Conservation (phyloP, 2,329 filamentous ascomycete genomes). For the Trichoderma sp. region DNA sequence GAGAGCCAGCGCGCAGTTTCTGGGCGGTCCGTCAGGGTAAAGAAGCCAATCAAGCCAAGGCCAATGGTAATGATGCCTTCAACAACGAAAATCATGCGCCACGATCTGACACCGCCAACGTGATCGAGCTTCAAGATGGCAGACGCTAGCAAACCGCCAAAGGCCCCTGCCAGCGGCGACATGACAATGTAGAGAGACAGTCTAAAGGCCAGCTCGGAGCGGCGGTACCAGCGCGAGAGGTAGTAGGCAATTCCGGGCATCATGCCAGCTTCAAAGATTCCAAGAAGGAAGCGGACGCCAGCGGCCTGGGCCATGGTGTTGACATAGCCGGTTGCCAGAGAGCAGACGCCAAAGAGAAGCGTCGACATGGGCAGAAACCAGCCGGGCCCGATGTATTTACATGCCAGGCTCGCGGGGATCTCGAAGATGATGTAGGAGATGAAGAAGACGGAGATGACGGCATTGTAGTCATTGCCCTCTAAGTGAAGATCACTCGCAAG, state of each 20-base stretch:
- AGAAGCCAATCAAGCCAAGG: constrained; percentile 58
- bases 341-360: constrained; percentile 61
- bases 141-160: constrained; percentile 65
- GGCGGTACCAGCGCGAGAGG: constrained; percentile 68
- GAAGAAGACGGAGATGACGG: constrained; percentile 66
- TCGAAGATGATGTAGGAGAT: constrained; percentile 72
- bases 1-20: constrained; percentile 66
- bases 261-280: constrained; percentile 71
- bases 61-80: constrained; percentile 60
- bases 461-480: constrained; percentile 65
- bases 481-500: constrained; percentile 61
- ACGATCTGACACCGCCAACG: constrained; percentile 56
- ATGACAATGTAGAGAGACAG: constrained; percentile 68
- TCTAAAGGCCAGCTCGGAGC: constrained; percentile 65
- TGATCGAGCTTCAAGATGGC: constrained; percentile 61
- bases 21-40: constrained; percentile 67
- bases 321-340: constrained; percentile 65
- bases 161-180: constrained; percentile 68
- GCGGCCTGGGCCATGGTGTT: constrained; percentile 49
- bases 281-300: constrained; percentile 65
- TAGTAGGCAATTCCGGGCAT: constrained; percentile 74
- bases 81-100: constrained; percentile 70
- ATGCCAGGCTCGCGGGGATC: constrained; percentile 65
- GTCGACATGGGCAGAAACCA: constrained; percentile 67
- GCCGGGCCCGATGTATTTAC: constrained; percentile 69